phyloP scores from a whole-genome alignment of 2,329 filamentous ascomycete genomes.

The Penicillium sp. region DNA sequence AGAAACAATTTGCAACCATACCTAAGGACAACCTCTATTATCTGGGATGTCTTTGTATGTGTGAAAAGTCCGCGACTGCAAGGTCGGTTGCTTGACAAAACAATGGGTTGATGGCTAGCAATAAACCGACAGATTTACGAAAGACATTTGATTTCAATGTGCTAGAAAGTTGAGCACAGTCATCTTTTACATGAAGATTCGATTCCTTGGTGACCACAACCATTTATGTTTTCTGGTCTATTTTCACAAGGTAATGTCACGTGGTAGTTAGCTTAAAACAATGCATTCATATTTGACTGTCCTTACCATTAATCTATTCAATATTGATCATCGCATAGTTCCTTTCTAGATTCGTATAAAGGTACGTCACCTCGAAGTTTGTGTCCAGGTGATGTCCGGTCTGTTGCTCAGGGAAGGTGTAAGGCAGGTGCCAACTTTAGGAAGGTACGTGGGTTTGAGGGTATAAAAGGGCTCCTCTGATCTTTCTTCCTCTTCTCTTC shows the following conservation, averaged over 20 bases:
- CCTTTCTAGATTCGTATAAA: neutral
- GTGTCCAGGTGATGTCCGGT: neutral
- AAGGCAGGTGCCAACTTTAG: neutral
- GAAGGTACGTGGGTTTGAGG: neutral
- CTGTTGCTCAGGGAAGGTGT: neutral
- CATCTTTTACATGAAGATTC: neutral
- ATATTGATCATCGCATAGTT: neutral
- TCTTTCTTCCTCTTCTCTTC: too few species aligned
- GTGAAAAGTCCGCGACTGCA: neutral
- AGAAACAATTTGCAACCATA: neutral
- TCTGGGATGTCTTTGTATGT: conserved; percentile 10
- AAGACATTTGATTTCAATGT: neutral
- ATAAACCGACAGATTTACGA: neutral
- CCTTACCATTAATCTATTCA: neutral
- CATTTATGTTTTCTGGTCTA: neutral
- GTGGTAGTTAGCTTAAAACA: neutral
- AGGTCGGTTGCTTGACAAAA: neutral
- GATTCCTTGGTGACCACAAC: neutral
- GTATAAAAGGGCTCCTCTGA: neutral
- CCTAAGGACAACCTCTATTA: conserved; percentile 7
- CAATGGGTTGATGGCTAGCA: neutral
- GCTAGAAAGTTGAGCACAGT: neutral
- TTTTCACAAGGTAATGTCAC: neutral
- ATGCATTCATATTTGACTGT: neutral
- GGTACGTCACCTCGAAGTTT: neutral